These are phyloP conservation scores for Rhynchosporium graminicola DNA, from an alignment of 2,329 filamentous ascomycete species.

Conservation along the genomic window DNA sequence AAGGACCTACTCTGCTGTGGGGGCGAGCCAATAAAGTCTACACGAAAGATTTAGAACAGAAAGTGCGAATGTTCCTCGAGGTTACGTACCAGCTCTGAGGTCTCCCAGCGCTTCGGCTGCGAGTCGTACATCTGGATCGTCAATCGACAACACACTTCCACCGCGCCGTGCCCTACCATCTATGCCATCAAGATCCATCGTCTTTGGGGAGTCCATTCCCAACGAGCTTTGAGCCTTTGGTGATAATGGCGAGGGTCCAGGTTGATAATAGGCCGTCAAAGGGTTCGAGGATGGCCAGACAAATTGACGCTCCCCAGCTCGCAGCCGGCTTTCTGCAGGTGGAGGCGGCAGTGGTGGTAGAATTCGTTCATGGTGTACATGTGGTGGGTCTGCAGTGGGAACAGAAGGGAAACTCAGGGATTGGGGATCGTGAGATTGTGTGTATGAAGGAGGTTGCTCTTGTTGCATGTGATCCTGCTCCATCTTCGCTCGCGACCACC, in stretches of 20 bases:
- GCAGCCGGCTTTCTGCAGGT: conserved; percentile 30
- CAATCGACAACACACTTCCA: conserved; percentile 47
- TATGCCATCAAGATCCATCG: conserved; percentile 39
- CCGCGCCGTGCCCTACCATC: conserved; percentile 36
- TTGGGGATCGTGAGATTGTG: conserved; percentile 38
- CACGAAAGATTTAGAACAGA: conserved; percentile 22
- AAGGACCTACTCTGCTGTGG: conserved; percentile 38
- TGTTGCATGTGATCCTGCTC: conserved; percentile 40
- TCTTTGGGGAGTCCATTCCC: conserved; percentile 32
- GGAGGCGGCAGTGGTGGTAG: conserved; percentile 37
- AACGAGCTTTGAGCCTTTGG: conserved; percentile 31
- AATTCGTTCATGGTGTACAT: conserved; percentile 38
- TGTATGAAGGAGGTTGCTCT: conserved; percentile 37
- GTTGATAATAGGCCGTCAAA: conserved; percentile 40
- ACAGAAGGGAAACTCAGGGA: conserved; percentile 35
- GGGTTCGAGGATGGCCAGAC: conserved; percentile 41
- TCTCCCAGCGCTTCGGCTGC: conserved; percentile 77
- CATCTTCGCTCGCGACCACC: conserved; percentile 32
- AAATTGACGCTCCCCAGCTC: conserved; percentile 34
- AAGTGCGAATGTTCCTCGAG: conserved; percentile 16
- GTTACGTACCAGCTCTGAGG: conserved; percentile 65
- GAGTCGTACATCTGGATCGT: conserved; percentile 67
- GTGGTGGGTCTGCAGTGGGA: conserved; percentile 35
- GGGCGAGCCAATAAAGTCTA: conserved; percentile 69
- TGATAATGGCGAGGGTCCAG: conserved; percentile 37